Percentiles rank a stretch among this genome's conserved stretches.
phyloP scores from a whole-genome alignment of 305 asterid species.

The Ajuga reptans region DNA sequence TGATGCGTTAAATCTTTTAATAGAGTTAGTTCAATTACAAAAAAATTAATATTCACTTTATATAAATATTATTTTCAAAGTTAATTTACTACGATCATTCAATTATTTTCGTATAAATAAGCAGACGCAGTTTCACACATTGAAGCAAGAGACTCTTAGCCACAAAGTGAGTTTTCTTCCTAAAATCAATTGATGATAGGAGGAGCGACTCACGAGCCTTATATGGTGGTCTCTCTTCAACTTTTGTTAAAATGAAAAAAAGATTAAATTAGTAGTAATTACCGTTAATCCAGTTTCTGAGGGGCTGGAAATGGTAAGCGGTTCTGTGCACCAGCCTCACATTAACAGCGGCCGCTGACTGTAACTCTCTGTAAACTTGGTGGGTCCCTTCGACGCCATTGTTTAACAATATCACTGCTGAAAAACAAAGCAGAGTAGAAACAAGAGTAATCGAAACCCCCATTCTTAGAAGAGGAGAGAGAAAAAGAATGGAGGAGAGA shows the following conservation, averaged over 20 bases:
- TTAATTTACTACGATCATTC: too few relatives aligned
- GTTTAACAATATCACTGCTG: background rate
- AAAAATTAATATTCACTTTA: too few relatives aligned
- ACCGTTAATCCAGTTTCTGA: constrained; percentile 36
- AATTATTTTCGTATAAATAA: too few relatives aligned
- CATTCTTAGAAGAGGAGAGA: background rate
- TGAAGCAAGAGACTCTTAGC: too few relatives aligned
- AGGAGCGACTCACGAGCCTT: too few relatives aligned
- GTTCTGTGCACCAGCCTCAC: constrained; percentile 26
- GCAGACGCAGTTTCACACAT: too few relatives aligned
- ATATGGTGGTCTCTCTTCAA: too few relatives aligned
- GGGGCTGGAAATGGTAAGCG: constrained; percentile 38
- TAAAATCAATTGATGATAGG: too few relatives aligned
- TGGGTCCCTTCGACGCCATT: constrained; percentile 33
- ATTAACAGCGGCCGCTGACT: background rate
- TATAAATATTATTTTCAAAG: too few relatives aligned
- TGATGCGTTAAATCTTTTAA: too few relatives aligned
- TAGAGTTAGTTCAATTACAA: too few relatives aligned
- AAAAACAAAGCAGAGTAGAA: background rate
- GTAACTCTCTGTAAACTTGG: constrained; percentile 21
- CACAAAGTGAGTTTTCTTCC: too few relatives aligned
- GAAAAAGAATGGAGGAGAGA: background rate
- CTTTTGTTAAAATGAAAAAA: background rate
- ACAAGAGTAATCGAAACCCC: background rate
- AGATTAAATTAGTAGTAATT: background rate